Evolutionary conservation across 2,329 filamentous ascomycete species (phyloP).

Genomic region (Talaromyces sp.): DNA sequence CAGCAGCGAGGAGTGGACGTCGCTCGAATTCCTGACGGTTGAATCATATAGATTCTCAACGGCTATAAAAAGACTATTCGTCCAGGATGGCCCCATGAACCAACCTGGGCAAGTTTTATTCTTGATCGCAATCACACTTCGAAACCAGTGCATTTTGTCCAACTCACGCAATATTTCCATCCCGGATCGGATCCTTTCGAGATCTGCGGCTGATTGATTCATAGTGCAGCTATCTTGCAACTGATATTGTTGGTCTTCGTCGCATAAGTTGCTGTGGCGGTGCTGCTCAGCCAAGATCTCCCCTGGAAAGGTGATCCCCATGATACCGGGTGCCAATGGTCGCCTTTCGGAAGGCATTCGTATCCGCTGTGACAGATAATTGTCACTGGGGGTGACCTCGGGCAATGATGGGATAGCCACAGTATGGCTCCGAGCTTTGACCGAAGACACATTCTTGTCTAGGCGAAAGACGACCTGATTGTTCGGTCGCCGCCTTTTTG

Average conservation of each 20-base stretch:
- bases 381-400: background rate
- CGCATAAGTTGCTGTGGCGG: background rate
- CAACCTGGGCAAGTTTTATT: conserved; percentile 3
- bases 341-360: background rate
- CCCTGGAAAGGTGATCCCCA: background rate
- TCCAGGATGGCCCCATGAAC: background rate
- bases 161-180: background rate
- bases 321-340: background rate
- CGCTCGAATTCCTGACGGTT: background rate
- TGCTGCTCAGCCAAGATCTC: background rate
- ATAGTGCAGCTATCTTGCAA: background rate
- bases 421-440: background rate
- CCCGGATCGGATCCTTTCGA: background rate
- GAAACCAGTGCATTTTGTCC: background rate
- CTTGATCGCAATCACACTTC: background rate
- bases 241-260: background rate
- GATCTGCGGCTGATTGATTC: background rate
- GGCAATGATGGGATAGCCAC: background rate
- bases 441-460: background rate
- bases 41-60: background rate
- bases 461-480: background rate
- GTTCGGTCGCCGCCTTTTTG: background rate
- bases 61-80: background rate
- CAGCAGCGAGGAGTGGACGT: background rate
- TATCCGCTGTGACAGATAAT: background rate